These are phyloP conservation scores for Clonostachys solani DNA, from an alignment of 2,329 filamentous ascomycete species.

Conservation along the genomic window DNA sequence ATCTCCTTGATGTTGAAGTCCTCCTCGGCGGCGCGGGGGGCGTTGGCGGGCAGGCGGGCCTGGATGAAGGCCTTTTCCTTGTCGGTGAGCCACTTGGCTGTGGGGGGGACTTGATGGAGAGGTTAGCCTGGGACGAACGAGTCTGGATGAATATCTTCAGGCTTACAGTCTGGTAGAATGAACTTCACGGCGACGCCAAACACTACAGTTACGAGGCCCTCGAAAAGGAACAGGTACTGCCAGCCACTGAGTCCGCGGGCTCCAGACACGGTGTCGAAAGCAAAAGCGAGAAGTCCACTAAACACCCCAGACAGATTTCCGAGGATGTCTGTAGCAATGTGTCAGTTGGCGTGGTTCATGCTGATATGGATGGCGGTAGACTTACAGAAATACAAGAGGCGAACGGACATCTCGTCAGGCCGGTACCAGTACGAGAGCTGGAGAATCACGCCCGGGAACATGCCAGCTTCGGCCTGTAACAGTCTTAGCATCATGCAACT, in stretches of 20 bases:
- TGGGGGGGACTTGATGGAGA: conserved; percentile 32
- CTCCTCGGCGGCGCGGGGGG: conserved; percentile 31
- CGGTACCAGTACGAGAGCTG: conserved; percentile 44
- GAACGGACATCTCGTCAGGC: conserved; percentile 38
- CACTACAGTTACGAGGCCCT: conserved; percentile 41
- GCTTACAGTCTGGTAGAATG: conserved; percentile 45
- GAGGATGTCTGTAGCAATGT: conserved; percentile 20
- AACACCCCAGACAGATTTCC: conserved; percentile 34
- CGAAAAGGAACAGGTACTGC: conserved; percentile 30
- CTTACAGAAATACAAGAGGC: conserved; percentile 39
- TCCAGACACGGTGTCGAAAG: conserved; percentile 30
- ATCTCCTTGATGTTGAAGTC: conserved; percentile 34
- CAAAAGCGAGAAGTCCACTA: conserved; percentile 36
- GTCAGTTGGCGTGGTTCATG: background rate
- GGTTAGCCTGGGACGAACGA: conserved; percentile 19
- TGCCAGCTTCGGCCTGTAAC: conserved; percentile 26
- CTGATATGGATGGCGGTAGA: background rate
- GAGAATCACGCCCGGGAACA: conserved; percentile 34
- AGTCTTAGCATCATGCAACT: no score
- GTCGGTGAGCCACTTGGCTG: conserved; percentile 37
- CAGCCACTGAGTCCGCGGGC: conserved; percentile 23
- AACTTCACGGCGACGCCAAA: conserved; percentile 45
- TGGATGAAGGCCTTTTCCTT: conserved; percentile 43
- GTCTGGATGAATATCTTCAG: background rate
- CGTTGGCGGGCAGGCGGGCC: conserved; percentile 35